Conservation (phyloP, 2,329 filamentous ascomycete species). For the Raffaelea albimanens region DNA sequence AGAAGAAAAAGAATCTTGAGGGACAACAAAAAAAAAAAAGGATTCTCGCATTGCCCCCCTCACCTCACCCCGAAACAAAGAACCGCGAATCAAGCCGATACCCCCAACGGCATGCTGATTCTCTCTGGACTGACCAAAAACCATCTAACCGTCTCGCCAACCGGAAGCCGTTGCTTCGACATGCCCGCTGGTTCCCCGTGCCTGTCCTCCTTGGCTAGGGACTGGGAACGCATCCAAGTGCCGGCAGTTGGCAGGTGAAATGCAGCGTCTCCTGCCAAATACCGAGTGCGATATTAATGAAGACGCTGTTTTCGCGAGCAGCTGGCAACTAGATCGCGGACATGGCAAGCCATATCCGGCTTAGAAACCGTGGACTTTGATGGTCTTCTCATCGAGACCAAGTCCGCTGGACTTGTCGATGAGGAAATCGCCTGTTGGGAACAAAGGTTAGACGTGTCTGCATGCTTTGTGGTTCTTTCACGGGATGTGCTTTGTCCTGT, state of each 20-base stretch:
- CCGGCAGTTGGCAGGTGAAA: not conserved
- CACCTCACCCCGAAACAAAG: too few relatives aligned
- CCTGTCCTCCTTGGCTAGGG: not conserved
- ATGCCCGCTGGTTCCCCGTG: not conserved
- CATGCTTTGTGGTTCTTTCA: too few relatives aligned
- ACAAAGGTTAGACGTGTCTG: too few relatives aligned
- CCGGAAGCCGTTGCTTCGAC: conserved; percentile 1
- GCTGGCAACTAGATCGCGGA: not conserved
- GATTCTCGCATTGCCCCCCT: too few relatives aligned
- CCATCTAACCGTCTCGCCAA: not conserved
- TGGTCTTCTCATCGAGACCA: conserved; percentile 89
- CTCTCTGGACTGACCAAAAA: not conserved
- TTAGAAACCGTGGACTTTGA: conserved; percentile 78
- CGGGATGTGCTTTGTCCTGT: too few relatives aligned
- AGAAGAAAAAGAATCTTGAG: too few relatives aligned
- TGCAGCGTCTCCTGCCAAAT: not conserved
- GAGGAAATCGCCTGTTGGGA: conserved; percentile 92
- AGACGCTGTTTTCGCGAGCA: not conserved
- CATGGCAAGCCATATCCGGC: conserved; percentile 4
- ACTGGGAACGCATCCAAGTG: not conserved
- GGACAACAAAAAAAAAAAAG: too few relatives aligned
- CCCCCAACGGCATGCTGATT: too few relatives aligned
- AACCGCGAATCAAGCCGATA: too few relatives aligned
- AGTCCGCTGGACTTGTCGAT: conserved; percentile 91
- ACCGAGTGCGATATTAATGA: conserved; percentile 1